Conservation (phyloP, 352 stramenopile genomes). For the Globisporangium mamillatum region DNA sequence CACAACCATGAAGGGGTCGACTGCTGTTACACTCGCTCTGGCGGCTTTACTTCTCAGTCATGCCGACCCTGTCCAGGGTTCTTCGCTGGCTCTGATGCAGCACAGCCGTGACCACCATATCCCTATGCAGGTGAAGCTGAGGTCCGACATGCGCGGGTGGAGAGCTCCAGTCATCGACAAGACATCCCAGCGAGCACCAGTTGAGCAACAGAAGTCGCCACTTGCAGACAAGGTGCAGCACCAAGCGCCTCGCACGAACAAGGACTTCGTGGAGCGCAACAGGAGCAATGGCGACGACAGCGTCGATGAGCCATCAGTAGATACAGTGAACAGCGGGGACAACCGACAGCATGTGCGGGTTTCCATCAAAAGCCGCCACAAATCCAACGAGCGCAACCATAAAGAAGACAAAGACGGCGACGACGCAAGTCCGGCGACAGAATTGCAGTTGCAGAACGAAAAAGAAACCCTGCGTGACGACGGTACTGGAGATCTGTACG, state of each 20-base stretch:
- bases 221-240: not conserved
- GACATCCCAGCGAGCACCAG: not conserved
- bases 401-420: not conserved
- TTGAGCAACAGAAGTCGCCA: not conserved
- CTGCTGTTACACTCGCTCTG: not conserved
- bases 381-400: no score
- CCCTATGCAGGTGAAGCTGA: not conserved
- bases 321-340: not conserved
- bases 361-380: not conserved
- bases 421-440: not conserved
- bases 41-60: not conserved
- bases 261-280: not conserved
- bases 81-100: not conserved
- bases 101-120: not conserved
- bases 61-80: not conserved
- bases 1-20: slow-evolving; percentile 1
- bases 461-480: not conserved
- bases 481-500: not conserved
- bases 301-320: not conserved
- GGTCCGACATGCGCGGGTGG: not conserved
- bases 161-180: slow-evolving; percentile 11
- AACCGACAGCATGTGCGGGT: not conserved
- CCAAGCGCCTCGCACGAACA: not conserved
- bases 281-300: not conserved
- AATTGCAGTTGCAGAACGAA: not conserved